Conservation (phyloP, 2,329 filamentous ascomycete species). For the Magnaporthiopsis incrustans region DNA sequence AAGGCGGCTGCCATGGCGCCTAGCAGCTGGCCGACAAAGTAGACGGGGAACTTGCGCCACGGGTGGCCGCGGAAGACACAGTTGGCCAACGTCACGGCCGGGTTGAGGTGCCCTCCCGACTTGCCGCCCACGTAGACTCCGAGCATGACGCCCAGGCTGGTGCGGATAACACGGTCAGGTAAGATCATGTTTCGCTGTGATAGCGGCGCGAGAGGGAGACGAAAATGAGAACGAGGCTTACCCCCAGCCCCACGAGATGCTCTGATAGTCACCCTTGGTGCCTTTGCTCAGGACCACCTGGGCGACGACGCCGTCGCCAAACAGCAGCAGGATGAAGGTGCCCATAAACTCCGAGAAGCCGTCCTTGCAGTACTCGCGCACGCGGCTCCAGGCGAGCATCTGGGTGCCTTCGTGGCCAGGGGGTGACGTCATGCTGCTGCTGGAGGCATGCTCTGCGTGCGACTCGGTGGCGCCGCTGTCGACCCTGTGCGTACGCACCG, state of each 20-base stretch:
- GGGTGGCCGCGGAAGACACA: slow-evolving; percentile 61
- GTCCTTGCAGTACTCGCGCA: slow-evolving; percentile 44
- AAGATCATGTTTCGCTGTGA: neutral
- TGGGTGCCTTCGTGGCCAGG: slow-evolving; percentile 4
- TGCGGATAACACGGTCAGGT: neutral
- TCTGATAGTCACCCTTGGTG: slow-evolving; percentile 40
- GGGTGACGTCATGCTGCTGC: neutral
- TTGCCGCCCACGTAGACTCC: slow-evolving; percentile 60
- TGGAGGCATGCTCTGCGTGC: neutral
- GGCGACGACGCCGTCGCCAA: slow-evolving; percentile 64
- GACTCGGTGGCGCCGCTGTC: slow-evolving; percentile 1
- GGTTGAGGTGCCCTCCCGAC: slow-evolving; percentile 60
- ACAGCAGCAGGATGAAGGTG: slow-evolving; percentile 59
- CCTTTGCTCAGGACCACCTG: slow-evolving; percentile 53
- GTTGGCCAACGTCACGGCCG: slow-evolving; percentile 62
- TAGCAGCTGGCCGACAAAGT: slow-evolving; percentile 56
- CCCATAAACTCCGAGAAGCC: slow-evolving; percentile 61
- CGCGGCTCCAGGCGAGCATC: slow-evolving; percentile 37
- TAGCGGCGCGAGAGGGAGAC: neutral
- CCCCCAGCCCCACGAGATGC: slow-evolving; percentile 43
- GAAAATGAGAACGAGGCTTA: too few species aligned
- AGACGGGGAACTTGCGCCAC: slow-evolving; percentile 63
- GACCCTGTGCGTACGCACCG: slow-evolving; percentile 2
- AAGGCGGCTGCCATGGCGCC: slow-evolving; percentile 57
- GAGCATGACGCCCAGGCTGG: slow-evolving; percentile 57